Evolutionary conservation across 1,284 basidiomycete genomes (phyloP), one percentile per base, ranked within the genome.

Genomic region (Vanrija sp.): DNA sequence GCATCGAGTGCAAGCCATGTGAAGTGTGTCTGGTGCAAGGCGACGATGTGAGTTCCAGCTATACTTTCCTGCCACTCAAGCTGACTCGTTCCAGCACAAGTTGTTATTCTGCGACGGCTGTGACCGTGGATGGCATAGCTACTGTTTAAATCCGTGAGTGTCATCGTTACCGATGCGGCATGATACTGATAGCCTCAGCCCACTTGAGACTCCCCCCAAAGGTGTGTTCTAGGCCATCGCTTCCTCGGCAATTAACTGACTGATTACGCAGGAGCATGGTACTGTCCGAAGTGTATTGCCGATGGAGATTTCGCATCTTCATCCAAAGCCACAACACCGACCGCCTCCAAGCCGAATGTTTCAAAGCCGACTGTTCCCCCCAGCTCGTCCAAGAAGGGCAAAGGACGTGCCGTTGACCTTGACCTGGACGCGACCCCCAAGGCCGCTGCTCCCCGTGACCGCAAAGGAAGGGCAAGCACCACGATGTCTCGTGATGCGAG

Each of bases 81-180:
- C 39, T 56, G 49, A 54, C 45, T 9, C 31, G 5, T 20, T 8
- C 18, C 19, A 41, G 41, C 72, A 95, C 90, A 84, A 81, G 52
- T 85, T 98, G 65, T 76, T 98, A 59, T 89, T 98, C 65, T 98
- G 95, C 74, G 95, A 98, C 78, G 83, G 81, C 47, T 98, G 95
- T 72, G 95, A 98, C 78, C 81, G 92, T 79, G 92, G 90, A 36
- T 97, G 89, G 89, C 95, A 98, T 73, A 85, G 86, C 77, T 84
- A 88, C 65, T 97, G 94, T 75, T 80, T 97, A 45, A 70, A 80
- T 18, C 91, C 92, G 63, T 78, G 72, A 36, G 74, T 78, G 18
- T 37, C 43, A 35, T 47, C 18, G 18, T 22, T 41, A 59, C 57
- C 54, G 38, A 49, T 48, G 7, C 25, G 19, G 10, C 12, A 41